These are phyloP conservation scores for Trifolium pratense DNA, from an alignment of 306 rosid genomes.

Conservation along the genomic window DNA sequence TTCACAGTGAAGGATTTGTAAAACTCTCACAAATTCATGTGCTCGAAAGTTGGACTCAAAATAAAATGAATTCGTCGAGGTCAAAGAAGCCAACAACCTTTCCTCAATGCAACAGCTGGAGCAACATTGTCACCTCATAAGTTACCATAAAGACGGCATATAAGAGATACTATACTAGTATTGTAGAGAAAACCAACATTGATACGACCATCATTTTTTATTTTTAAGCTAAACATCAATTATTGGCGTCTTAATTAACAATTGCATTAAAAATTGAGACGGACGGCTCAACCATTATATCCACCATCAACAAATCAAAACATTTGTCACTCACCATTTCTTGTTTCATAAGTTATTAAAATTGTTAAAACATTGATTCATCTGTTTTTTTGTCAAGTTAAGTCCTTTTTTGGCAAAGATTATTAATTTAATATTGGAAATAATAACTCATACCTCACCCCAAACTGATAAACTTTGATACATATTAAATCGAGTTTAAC, in stretches of 20 bases:
- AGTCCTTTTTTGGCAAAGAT: no score
- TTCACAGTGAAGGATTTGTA: no score
- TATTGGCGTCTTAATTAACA: slow-evolving; percentile 32
- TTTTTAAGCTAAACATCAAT: slow-evolving; percentile 9
- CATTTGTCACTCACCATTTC: slow-evolving; percentile 17
- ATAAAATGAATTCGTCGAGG: no score
- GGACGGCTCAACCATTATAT: slow-evolving; percentile 44
- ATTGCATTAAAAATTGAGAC: slow-evolving; percentile 35
- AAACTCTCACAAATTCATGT: no score
- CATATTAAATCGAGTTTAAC: no score
- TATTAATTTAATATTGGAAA: no score
- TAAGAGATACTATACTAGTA: background rate
- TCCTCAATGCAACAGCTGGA: slow-evolving; percentile 46
- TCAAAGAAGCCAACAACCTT: slow-evolving; percentile 41
- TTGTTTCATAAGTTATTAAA: background rate
- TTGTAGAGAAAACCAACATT: background rate
- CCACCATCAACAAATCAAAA: slow-evolving; percentile 10
- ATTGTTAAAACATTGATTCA: slow-evolving; percentile 8
- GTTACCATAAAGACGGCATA: slow-evolving; percentile 41
- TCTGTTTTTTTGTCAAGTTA: background rate
- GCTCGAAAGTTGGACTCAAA: no score
- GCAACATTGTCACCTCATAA: slow-evolving; percentile 23
- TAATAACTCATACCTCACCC: background rate
- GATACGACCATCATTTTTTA: slow-evolving; percentile 3
- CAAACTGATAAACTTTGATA: background rate